Evolutionary conservation across 2,329 filamentous ascomycete species (phyloP).

Genomic region (Cladosporium sp.): DNA sequence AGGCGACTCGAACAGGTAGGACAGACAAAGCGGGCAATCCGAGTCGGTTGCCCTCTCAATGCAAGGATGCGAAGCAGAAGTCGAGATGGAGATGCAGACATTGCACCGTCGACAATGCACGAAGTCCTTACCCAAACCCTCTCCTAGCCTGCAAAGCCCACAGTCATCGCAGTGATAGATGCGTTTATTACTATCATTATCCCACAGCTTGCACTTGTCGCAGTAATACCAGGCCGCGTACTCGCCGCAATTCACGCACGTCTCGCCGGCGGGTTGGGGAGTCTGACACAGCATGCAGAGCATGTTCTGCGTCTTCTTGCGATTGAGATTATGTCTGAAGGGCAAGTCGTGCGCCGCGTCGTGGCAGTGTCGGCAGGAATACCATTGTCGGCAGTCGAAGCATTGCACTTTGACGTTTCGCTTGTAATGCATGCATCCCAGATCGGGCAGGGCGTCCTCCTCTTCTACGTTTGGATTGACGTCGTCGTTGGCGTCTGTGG

Average conservation of each 20-base stretch:
- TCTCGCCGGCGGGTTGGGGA: slow-evolving; percentile 75
- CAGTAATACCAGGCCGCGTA: slow-evolving; percentile 88
- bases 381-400: slow-evolving; percentile 84
- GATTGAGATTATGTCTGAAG: slow-evolving; percentile 55
- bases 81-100: slow-evolving; percentile 88
- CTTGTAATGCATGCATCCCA: slow-evolving; percentile 91
- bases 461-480: slow-evolving; percentile 16
- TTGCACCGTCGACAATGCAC: slow-evolving; percentile 98
- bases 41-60: slow-evolving; percentile 93
- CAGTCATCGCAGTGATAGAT: slow-evolving; percentile 98
- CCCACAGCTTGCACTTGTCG: slow-evolving; percentile 92
- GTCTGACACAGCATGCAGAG: slow-evolving; percentile 92
- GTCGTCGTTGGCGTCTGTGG: slow-evolving; percentile 34
- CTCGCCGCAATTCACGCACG: slow-evolving; percentile 72
- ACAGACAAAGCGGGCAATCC: slow-evolving; percentile 93
- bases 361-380: slow-evolving; percentile 92
- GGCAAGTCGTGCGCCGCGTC: slow-evolving; percentile 69
- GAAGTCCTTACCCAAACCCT: slow-evolving; percentile 92
- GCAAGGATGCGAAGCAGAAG: slow-evolving; percentile 81
- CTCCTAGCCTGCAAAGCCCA: slow-evolving; percentile 87
- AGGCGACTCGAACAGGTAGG: slow-evolving; percentile 92
- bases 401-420: slow-evolving; percentile 96
- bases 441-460: slow-evolving; percentile 42
- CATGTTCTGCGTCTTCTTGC: slow-evolving; percentile 88
- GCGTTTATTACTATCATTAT: slow-evolving; percentile 82